Percentiles rank a stretch among this genome's conserved stretches.
phyloP scores from a whole-genome alignment of 257 asterid genomes.

The Capsicum rhomboideum region DNA sequence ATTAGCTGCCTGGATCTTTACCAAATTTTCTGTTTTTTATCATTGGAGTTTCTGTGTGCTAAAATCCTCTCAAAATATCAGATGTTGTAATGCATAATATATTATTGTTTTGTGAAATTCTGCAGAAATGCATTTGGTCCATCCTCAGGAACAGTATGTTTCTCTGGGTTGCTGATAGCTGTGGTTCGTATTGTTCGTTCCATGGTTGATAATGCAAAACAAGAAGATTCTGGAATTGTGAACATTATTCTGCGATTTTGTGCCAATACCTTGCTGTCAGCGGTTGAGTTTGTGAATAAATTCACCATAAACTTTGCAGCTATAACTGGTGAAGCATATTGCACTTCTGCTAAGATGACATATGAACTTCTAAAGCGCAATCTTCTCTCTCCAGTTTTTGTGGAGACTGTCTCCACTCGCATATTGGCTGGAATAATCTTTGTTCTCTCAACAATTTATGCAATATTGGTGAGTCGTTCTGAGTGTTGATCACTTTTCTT shows the following conservation, averaged over 20 bases:
- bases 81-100: not conserved
- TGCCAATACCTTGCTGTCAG: constrained; percentile 55
- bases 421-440: constrained; percentile 70
- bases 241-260: constrained; percentile 70
- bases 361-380: constrained; percentile 90
- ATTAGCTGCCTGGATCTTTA: not conserved
- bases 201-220: constrained; percentile 83
- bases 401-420: constrained; percentile 91
- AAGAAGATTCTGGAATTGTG: constrained; percentile 75
- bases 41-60: not conserved
- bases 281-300: constrained; percentile 83
- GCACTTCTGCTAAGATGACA: constrained; percentile 82
- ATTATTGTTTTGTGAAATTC: not conserved
- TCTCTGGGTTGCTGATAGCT: constrained; percentile 66
- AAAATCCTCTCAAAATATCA: not conserved
- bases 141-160: constrained; percentile 86
- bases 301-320: constrained; percentile 89
- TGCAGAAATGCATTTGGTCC: constrained; percentile 89
- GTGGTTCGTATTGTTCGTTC: constrained; percentile 65
- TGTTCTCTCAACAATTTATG: constrained; percentile 76
- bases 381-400: constrained; percentile 83
- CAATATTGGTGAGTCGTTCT: constrained; percentile 57
- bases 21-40: not conserved
- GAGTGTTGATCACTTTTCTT: not conserved
- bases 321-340: constrained; percentile 93